Base-by-base conservation (phyloP, 768 basidiomycete genomes). In the Tulasnella sp. region DNA sequence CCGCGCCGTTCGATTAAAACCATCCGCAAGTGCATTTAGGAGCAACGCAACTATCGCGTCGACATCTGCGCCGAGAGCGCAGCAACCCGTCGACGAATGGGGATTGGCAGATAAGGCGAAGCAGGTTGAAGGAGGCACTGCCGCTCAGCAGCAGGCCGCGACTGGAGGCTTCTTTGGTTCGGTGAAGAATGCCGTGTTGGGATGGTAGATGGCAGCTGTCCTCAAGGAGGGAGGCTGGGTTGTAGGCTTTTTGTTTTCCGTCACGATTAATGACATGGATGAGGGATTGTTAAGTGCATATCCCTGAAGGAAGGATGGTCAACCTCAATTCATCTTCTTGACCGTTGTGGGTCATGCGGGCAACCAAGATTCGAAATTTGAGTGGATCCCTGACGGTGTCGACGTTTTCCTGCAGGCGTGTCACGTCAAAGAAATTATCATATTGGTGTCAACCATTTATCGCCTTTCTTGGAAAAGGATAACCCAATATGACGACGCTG, bases 21-120 rank as follows among this genome's bases (percentile, higher is more conserved):
- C 73, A 36, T 74, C 73, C 0, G 73, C 73, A n/a, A 74, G 54
- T 37, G 73, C 73, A 12, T 74, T 74, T 15, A 52, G 73, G 54
- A 74, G 73, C 73, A 58, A 37, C 45, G 37, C 73, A 6, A 74
- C 73, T 19, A 52, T 37, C 22, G 37, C 19, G 4, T 37, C 73
- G n/a, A 36, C 54, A 15, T 64, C 54, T 17, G 54, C 25, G 17
- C 73, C 71, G 15, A 58, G 37, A 74, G 45, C 45, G 15, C 45
- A 64, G 73, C 73, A 74, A 25, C 45, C 45, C 1, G 52, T 58
- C 7, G 73, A 74, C 37, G 73, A 74, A 52, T 64, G 42, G 45
- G 73, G 73, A 7, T 7, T 64, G 29, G 73, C 45, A 22, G 49
- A 8, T 22, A 17, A 54, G n/a, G 73, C 73, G 52, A 74, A 74